Conservation (phyloP, 768 basidiomycete genomes). For the Psilocybe cyanescens region DNA sequence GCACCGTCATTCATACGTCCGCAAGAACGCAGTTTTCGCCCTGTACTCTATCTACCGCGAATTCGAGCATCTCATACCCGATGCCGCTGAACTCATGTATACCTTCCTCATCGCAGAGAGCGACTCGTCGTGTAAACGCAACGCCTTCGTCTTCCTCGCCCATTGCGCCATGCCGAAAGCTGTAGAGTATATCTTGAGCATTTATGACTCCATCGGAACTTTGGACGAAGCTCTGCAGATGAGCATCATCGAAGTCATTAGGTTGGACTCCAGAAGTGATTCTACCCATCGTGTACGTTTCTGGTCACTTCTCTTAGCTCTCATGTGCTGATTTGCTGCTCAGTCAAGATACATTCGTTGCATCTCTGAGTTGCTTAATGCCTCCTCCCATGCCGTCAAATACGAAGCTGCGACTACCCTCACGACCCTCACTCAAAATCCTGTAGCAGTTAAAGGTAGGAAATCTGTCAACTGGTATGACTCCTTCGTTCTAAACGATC, state of each 20-base stretch:
- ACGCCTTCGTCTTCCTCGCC: constrained; percentile 95
- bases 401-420: constrained; percentile 97
- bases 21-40: constrained; percentile 98
- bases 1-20: constrained; percentile 96
- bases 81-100: constrained; percentile 94
- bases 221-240: constrained; percentile 96
- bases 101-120: constrained; percentile 96
- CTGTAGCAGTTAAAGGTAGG: constrained; percentile 92
- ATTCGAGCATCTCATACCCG: constrained; percentile 94
- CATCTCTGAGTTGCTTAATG: constrained; percentile 91
- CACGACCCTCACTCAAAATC: constrained; percentile 92
- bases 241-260: constrained; percentile 92
- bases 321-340: constrained; percentile 10
- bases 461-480: neutral
- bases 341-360: constrained; percentile 93
- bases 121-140: constrained; percentile 95
- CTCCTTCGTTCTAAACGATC: neutral
- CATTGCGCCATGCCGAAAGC: constrained; percentile 87
- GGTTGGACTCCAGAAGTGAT: constrained; percentile 87
- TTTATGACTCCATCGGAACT: constrained; percentile 80
- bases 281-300: constrained; percentile 76
- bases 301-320: neutral
- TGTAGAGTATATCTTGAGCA: constrained; percentile 85
- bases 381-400: constrained; percentile 91
- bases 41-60: constrained; percentile 93